A percentile compares a stretch with the other conserved stretches of the same genome.
These are phyloP conservation scores for Anacardium occidentale DNA, from an alignment of 345 rosid genomes.

Conservation along the genomic window DNA sequence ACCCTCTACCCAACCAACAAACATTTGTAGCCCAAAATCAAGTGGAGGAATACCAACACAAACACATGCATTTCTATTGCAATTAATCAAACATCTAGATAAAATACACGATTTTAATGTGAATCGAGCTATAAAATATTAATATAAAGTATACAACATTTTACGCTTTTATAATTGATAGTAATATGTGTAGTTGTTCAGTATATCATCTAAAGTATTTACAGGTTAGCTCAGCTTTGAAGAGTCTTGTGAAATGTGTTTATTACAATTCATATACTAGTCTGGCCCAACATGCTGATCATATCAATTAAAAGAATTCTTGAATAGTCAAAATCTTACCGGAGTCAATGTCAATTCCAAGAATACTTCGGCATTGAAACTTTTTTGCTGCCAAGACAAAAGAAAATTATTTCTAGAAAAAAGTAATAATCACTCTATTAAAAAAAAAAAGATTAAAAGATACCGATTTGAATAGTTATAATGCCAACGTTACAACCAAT, in stretches of 20 bases:
- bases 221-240: too few relatives aligned
- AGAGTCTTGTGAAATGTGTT: too few relatives aligned
- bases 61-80: not conserved
- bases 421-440: not conserved
- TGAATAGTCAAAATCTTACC: conserved; percentile 44
- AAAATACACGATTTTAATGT: not conserved
- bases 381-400: conserved; percentile 57
- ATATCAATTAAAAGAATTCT: not conserved
- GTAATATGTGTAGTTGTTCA: too few relatives aligned
- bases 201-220: too few relatives aligned
- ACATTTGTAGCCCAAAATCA: not conserved
- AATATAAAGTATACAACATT: too few relatives aligned
- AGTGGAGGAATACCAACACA: not conserved
- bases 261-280: too few relatives aligned
- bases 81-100: not conserved
- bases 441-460: too few relatives aligned
- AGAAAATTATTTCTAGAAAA: not conserved
- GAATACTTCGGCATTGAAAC: conserved; percentile 69
- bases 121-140: too few relatives aligned
- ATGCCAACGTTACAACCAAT: conserved; percentile 90
- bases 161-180: too few relatives aligned
- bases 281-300: not conserved
- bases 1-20: not conserved
- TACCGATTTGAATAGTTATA: conserved; percentile 75
- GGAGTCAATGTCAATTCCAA: conserved; percentile 86